phyloP scores from a whole-genome alignment of 2,329 filamentous ascomycete species.

The Arthrobotrys sphaeroides region DNA sequence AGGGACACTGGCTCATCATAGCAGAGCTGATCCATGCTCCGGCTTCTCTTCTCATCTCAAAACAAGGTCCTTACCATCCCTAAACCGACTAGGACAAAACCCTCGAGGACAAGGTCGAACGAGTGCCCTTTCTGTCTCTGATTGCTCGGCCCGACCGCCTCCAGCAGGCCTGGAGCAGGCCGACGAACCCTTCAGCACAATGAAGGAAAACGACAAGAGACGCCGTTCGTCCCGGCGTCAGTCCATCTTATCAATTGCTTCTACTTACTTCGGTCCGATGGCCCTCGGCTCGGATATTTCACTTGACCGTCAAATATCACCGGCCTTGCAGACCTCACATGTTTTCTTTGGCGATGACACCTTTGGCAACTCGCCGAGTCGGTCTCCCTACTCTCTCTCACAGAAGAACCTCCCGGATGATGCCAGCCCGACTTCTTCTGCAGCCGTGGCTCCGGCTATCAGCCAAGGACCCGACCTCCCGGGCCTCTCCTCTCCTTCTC shows the following conservation, averaged over 20 bases:
- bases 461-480: slow-evolving; percentile 2
- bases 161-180: neutral
- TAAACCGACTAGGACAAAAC: too few relatives aligned
- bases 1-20: neutral
- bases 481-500: neutral
- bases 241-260: slow-evolving; percentile 34
- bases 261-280: slow-evolving; percentile 28
- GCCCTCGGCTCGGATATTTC: slow-evolving; percentile 26
- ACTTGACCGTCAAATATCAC: slow-evolving; percentile 34
- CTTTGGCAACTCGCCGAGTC: neutral
- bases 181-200: neutral
- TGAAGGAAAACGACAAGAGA: slow-evolving; percentile 11
- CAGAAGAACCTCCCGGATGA: neutral
- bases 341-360: slow-evolving; percentile 19
- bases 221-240: slow-evolving; percentile 27
- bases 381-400: slow-evolving; percentile 13
- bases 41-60: neutral
- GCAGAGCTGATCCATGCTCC: neutral
- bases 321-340: slow-evolving; percentile 33
- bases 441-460: neutral
- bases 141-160: neutral
- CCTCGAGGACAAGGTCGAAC: too few relatives aligned
- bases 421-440: neutral
- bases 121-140: neutral
- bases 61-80: neutral